phyloP scores from a whole-genome alignment of 2,329 filamentous ascomycete genomes.

The Furcasterigmium furcatum region DNA sequence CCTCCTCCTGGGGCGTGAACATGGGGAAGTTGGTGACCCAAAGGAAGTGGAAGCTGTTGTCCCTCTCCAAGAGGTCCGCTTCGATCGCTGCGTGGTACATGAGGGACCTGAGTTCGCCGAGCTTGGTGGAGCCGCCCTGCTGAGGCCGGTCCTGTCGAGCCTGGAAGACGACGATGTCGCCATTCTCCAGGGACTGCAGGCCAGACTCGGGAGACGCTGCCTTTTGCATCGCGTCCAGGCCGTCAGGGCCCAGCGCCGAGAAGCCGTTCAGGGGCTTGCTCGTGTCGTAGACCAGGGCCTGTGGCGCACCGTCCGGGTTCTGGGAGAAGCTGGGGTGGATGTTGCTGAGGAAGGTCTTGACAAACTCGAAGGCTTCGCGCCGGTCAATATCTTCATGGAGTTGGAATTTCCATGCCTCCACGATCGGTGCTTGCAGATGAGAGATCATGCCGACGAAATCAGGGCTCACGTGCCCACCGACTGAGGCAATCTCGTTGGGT shows the following conservation, averaged over 20 bases:
- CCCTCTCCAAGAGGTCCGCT: constrained; percentile 49
- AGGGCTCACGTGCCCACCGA: constrained; percentile 60
- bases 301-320: constrained; percentile 76
- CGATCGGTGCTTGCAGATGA: constrained; percentile 60
- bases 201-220: constrained; percentile 16
- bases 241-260: constrained; percentile 60
- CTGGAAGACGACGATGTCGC: constrained; percentile 79
- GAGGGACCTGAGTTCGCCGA: constrained; percentile 71
- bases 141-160: constrained; percentile 66
- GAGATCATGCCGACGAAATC: constrained; percentile 76
- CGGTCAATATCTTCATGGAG: constrained; percentile 46
- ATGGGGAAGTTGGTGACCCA: constrained; percentile 93
- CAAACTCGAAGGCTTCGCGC: constrained; percentile 56
- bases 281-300: constrained; percentile 72
- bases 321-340: constrained; percentile 57
- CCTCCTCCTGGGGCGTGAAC: constrained; percentile 69
- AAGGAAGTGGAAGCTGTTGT: constrained; percentile 60
- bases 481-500: constrained; percentile 62
- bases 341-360: constrained; percentile 67
- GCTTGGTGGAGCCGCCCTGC: constrained; percentile 66
- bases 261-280: constrained; percentile 74
- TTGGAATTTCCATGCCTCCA: constrained; percentile 72
- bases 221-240: constrained; percentile 23
- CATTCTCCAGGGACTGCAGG: constrained; percentile 50
- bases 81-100: constrained; percentile 68